These are phyloP conservation scores for Termitomyces sp. DNA, from an alignment of 768 basidiomycete genomes.

Conservation along the genomic window DNA sequence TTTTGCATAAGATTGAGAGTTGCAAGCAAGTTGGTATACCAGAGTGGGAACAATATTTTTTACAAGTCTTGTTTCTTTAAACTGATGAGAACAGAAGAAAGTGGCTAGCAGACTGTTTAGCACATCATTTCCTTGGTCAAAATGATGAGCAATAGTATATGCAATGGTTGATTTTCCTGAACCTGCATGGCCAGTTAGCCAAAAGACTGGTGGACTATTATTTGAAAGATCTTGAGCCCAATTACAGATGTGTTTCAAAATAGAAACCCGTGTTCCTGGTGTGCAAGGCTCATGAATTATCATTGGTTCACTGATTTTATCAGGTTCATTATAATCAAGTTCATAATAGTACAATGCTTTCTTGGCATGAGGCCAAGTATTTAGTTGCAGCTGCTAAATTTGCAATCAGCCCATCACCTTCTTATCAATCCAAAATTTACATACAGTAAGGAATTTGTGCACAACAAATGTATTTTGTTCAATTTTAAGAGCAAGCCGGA, in stretches of 20 bases:
- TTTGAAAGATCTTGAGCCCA: conserved; percentile 21
- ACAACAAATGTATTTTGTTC: conserved; percentile 5
- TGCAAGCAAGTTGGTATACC: conserved; percentile 1
- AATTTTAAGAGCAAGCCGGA: not conserved
- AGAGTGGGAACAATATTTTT: conserved; percentile 19
- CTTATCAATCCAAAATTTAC: conserved; percentile 9
- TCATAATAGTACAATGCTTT: not conserved
- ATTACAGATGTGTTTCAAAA: conserved; percentile 14
- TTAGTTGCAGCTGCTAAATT: not conserved
- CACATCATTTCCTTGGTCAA: conserved; percentile 18
- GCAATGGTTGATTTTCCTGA: conserved; percentile 23
- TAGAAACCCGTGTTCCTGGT: conserved; percentile 20
- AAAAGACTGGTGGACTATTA: conserved; percentile 9
- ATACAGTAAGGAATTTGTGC: conserved; percentile 10
- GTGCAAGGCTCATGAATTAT: not conserved
- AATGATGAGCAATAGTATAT: conserved; percentile 10
- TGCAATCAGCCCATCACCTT: conserved; percentile 16
- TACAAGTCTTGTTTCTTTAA: conserved; percentile 10
- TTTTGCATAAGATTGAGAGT: not conserved
- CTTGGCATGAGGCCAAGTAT: not conserved
- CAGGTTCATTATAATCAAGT: not conserved
- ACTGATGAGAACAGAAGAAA: conserved; percentile 24
- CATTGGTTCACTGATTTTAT: not conserved
- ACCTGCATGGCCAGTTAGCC: conserved; percentile 2
- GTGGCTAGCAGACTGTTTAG: conserved; percentile 17